Base-by-base conservation (phyloP, 2,329 filamentous ascomycete species). In the Alternaria viburni region DNA sequence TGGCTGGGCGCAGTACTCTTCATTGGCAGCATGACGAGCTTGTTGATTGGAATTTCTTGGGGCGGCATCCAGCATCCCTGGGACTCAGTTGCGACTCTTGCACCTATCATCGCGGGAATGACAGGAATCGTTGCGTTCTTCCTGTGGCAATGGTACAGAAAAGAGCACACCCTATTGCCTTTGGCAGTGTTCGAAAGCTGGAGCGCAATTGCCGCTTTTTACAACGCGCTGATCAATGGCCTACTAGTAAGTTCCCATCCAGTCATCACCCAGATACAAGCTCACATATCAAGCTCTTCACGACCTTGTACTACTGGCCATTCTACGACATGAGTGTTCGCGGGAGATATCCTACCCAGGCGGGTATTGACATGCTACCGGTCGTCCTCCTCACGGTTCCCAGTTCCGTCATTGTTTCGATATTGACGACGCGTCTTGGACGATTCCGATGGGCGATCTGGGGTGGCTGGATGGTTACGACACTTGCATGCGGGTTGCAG, bases 21-120 rank as follows among this genome's bases (percentile, higher is more conserved):
- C 43, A 67, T 82, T 11, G 66, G 79, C 5, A 76, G 78, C 1
- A 69, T 78, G 17, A 80, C 77, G 0, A 74, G 66, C 55, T 76
- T 84, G 25, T 76, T 85, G 1, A 70, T 84, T 19, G 81, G 80
- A 0, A 62, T 84, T 6, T 81, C 80, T 6, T 84, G 81, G 77
- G 82, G 79, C 3, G 83, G 83, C 3, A 72, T 77, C 2, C 71
- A 76, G 25, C 78, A 80, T 54, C 61, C 72, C 0, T 85, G 83
- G 83, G 54, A 54, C 7, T 76, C 76, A 23, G 81, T 74, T 65
- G 76, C 75, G 44, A 82, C 81, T 0, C 55, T 84, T 12, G 72
- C 78, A 12, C 81, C 83, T 0, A 69, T 84, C 32, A 66, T 77
- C 0, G 23, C 80, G 4, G 83, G 82, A 0, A 50, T 67, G 4